These are phyloP conservation scores for Draba incana DNA, from an alignment of 345 rosid genomes.

Conservation along the genomic window DNA sequence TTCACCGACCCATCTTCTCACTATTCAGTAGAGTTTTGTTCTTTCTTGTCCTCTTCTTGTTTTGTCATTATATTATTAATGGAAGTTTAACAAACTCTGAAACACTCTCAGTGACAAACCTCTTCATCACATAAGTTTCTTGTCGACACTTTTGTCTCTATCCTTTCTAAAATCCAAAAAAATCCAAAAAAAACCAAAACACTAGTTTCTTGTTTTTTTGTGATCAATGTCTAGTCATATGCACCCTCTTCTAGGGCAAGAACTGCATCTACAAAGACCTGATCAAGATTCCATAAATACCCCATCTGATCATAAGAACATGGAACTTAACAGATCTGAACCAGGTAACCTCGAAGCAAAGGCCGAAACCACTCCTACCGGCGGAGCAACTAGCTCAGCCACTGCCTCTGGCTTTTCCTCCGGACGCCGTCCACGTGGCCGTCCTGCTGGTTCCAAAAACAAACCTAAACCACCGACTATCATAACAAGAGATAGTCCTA, in stretches of 20 bases:
- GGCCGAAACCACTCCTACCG: slow-evolving; percentile 38
- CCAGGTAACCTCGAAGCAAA: slow-evolving; percentile 42
- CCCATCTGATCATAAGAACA: slow-evolving; percentile 38
- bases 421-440: slow-evolving; percentile 69
- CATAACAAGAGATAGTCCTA: slow-evolving; percentile 68
- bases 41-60: slow-evolving; percentile 43
- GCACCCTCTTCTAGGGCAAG: slow-evolving; percentile 57
- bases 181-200: slow-evolving; percentile 11
- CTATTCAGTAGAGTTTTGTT: slow-evolving; percentile 35
- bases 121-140: slow-evolving; percentile 32
- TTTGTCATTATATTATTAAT: slow-evolving; percentile 37
- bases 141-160: slow-evolving; percentile 37
- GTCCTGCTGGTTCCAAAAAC: slow-evolving; percentile 76
- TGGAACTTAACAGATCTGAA: slow-evolving; percentile 48
- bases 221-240: slow-evolving; percentile 52
- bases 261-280: slow-evolving; percentile 47
- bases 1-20: slow-evolving; percentile 35
- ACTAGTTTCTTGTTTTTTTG: slow-evolving; percentile 22
- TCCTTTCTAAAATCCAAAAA: slow-evolving; percentile 5
- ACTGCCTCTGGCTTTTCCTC: slow-evolving; percentile 44
- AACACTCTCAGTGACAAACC: slow-evolving; percentile 36
- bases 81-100: slow-evolving; percentile 27
- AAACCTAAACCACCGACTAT: slow-evolving; percentile 71
- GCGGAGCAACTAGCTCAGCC: slow-evolving; percentile 40
- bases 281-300: slow-evolving; percentile 35